phyloP scores from a whole-genome alignment of 2,329 filamentous ascomycete species.

The Xylaria sp. region DNA sequence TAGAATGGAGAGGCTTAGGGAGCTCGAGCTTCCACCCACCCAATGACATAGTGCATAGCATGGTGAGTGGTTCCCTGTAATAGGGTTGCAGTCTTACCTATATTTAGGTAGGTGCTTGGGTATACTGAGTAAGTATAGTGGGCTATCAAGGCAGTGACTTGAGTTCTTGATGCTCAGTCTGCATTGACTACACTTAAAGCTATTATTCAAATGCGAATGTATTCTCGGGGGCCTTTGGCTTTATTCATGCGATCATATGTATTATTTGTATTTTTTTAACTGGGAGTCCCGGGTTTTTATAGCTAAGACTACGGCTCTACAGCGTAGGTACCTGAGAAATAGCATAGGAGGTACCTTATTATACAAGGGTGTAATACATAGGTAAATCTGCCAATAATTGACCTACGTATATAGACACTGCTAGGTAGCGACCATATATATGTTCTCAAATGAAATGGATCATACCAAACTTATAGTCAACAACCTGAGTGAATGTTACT shows the following conservation, averaged over 20 bases:
- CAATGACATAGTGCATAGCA: constrained; percentile 25
- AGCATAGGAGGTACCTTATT: too few relatives aligned
- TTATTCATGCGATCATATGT: too few relatives aligned
- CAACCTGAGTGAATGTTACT: neutral
- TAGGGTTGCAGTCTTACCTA: neutral
- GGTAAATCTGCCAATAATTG: neutral
- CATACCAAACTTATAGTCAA: too few relatives aligned
- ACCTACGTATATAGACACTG: neutral
- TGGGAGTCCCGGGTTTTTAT: too few relatives aligned
- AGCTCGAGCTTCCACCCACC: constrained; percentile 20
- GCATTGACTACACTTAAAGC: neutral
- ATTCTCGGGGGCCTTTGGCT: too few relatives aligned
- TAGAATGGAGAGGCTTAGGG: constrained; percentile 15
- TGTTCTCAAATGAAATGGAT: neutral
- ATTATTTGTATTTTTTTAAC: too few relatives aligned
- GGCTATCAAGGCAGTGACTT: neutral
- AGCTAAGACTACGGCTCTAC: too few relatives aligned
- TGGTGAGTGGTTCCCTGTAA: neutral
- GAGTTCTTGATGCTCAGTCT: neutral
- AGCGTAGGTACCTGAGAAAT: too few relatives aligned
- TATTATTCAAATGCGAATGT: neutral
- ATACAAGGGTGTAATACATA: too few relatives aligned
- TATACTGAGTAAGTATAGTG: neutral
- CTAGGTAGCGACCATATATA: neutral
- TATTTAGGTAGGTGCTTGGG: neutral